Conservation (phyloP, 1,139 yeast species). For the Suhomyces bokatorum region DNA sequence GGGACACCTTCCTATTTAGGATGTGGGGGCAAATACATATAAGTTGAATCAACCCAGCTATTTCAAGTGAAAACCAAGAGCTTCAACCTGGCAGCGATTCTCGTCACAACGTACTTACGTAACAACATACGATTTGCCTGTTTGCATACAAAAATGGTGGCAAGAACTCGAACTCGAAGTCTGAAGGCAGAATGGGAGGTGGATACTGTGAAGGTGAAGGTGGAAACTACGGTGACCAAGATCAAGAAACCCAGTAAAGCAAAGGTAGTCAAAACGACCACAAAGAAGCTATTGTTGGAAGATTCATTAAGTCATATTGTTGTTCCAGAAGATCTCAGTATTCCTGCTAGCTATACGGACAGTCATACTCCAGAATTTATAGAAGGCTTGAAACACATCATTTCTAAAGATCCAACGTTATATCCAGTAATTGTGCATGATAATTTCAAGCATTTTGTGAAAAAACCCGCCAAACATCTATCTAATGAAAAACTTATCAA, state of each 20-base stretch:
- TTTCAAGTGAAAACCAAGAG: neutral
- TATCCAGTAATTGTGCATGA: conserved; percentile 34
- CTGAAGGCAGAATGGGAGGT: neutral
- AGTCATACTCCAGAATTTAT: conserved; percentile 48
- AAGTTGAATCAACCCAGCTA: neutral
- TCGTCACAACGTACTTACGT: no score
- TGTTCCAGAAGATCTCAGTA: conserved; percentile 26
- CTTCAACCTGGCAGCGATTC: no score
- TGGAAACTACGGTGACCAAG: conserved; percentile 1
- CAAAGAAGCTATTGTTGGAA: conserved; percentile 24
- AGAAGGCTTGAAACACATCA: conserved; percentile 40
- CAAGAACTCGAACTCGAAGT: neutral
- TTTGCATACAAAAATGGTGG: neutral
- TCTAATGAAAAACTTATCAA: conserved; percentile 11
- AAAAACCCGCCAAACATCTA: conserved; percentile 16
- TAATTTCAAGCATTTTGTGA: conserved; percentile 32
- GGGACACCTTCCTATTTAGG: neutral
- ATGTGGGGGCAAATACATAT: neutral
- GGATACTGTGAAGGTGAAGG: neutral
- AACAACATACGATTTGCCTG: no score
- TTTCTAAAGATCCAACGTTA: conserved; percentile 45
- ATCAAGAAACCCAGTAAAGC: conserved; percentile 7
- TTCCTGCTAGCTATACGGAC: conserved; percentile 43
- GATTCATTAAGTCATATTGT: conserved; percentile 28
- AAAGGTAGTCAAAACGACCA: conserved; percentile 1